Base-by-base conservation (phyloP, 2,329 filamentous ascomycete genomes). In the Xylaria sp. region DNA sequence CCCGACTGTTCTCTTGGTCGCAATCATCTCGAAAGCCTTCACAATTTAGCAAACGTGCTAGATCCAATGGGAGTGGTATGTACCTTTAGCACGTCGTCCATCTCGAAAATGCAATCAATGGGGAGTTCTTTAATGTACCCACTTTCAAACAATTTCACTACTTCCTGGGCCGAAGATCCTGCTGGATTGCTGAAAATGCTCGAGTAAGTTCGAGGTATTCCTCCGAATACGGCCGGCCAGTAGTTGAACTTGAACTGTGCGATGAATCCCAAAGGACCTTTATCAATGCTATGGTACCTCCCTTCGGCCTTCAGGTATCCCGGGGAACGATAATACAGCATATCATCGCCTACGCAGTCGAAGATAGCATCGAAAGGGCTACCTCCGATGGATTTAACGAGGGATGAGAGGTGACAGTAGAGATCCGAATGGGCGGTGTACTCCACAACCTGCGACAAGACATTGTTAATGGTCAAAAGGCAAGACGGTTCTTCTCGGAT, bases 341-440 rank as follows among this genome's bases (percentile, higher is more conserved):
- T 61, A 47, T 70, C 55, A 37, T 70, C 58, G 5, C 69, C 69
- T 10, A 71, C 63, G 43, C 67, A 70, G 54, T 71, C 68, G 35
- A 70, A 44, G 35, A 71, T 65, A 17, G 53, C 44, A 33, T 70
- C 67, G 37, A 70, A 69, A 2, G 58, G 60, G 1, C 31, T 51
- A 5, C 43, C 37, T 17, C 48, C 44, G 23, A 19, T 51, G 4
- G 52, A 52, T 11, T 47, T 58, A 15, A 46, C 7, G 3, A 70
- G 62, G 40, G 65, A 60, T 6, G 63, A 48, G 17, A 65, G 48
- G 40, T 65, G 49, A 10, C 40, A 41, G 57, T 67, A 68, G 8
- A 71, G 35, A 5, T 66, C 60, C n/a, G 54, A 43, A 35, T 67
- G 60, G 8, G 54, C 54, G 11, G 66, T 65, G 47, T 71, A 71